phyloP scores from a whole-genome alignment of 1,284 basidiomycete species.

The Trichosporon faecale region DNA sequence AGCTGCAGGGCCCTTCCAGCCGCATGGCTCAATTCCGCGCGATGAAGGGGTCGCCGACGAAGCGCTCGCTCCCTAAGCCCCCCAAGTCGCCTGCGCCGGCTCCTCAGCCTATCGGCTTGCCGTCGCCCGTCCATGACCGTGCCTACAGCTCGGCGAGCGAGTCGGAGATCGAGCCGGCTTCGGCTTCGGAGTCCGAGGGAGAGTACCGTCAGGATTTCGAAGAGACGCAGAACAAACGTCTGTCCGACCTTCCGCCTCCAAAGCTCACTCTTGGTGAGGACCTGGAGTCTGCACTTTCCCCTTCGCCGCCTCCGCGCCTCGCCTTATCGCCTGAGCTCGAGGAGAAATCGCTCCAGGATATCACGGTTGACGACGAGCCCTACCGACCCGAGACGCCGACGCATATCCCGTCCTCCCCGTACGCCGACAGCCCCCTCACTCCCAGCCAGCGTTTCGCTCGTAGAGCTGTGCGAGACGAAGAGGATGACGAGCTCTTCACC shows the following conservation, averaged over 20 bases:
- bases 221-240: not conserved
- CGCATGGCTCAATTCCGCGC: constrained; percentile 28
- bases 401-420: not conserved
- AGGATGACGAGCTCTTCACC: constrained; percentile 39
- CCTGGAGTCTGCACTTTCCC: not conserved
- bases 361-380: not conserved
- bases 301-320: constrained; percentile 2
- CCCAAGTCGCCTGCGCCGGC: constrained; percentile 37
- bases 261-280: constrained; percentile 9
- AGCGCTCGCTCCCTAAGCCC: constrained; percentile 20
- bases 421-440: constrained; percentile 2
- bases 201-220: not conserved
- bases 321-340: constrained; percentile 14
- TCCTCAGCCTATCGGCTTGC: constrained; percentile 34
- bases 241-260: constrained; percentile 11
- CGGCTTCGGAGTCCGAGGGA: not conserved
- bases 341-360: constrained; percentile 9
- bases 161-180: not conserved
- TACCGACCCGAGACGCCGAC: constrained; percentile 3
- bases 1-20: constrained; percentile 43
- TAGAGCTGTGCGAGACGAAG: constrained; percentile 13
- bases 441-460: constrained; percentile 8
- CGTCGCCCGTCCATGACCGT: constrained; percentile 32
- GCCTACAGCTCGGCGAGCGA: not conserved
- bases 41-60: constrained; percentile 16